Conservation (phyloP, 352 stramenopile species). For the Pythium pectinolyticum region DNA sequence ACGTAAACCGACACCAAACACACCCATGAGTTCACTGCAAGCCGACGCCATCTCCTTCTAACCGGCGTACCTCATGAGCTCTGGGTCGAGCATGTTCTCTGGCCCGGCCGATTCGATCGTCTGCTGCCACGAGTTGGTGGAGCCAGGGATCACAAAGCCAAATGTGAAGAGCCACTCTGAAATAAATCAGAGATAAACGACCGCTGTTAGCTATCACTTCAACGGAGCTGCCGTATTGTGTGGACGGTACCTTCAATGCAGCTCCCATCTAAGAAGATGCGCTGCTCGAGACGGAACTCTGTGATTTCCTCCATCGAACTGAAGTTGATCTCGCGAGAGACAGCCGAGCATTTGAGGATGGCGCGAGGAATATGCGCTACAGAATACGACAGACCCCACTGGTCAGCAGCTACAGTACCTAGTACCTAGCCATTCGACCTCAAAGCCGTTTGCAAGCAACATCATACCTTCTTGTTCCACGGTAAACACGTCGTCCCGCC, state of each 20-base stretch:
- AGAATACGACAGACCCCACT: not conserved
- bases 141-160: constrained; percentile 94
- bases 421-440: not conserved
- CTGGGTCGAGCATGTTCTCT: constrained; percentile 88
- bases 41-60: not conserved
- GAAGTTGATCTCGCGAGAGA: constrained; percentile 95
- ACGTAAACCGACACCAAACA: not conserved
- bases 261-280: constrained; percentile 85
- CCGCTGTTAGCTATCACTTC: no score
- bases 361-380: constrained; percentile 67
- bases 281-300: constrained; percentile 92
- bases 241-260: constrained; percentile 84
- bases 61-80: constrained; percentile 68
- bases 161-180: constrained; percentile 96
- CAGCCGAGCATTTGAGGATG: constrained; percentile 89
- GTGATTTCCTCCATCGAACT: constrained; percentile 87
- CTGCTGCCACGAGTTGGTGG: constrained; percentile 95
- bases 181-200: no score
- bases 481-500: constrained; percentile 65
- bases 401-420: not conserved
- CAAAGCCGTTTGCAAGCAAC: no score
- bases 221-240: no score
- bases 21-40: not conserved
- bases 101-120: constrained; percentile 90
- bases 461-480: constrained; percentile 65